Conservation (phyloP, 208 protist species). For the Leishmania martiniquensis region DNA sequence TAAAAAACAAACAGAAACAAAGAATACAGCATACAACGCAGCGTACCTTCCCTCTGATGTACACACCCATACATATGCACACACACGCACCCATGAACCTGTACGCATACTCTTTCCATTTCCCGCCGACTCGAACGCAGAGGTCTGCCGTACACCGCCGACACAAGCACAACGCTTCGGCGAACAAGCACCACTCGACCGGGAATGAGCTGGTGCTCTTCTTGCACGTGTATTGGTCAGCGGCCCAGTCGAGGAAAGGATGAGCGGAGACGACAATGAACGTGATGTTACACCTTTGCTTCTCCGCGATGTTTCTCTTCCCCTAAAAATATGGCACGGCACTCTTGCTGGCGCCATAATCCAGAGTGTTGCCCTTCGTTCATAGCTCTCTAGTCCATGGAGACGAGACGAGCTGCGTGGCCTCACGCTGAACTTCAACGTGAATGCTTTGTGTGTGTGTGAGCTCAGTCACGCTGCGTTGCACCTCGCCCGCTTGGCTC, state of each 20-base stretch:
- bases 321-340: background rate
- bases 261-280: background rate
- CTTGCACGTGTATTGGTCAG: no score
- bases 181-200: background rate
- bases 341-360: background rate
- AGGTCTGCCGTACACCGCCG: no score
- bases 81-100: background rate
- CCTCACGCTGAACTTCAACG: no score
- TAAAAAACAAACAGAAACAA: background rate
- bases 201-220: background rate
- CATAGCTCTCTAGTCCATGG: no score
- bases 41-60: background rate
- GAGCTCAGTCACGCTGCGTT: no score
- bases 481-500: background rate
- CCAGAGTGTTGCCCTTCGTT: background rate
- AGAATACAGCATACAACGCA: no score
- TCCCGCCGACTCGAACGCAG: no score
- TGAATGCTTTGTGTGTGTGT: no score
- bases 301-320: background rate
- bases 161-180: background rate
- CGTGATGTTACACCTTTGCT: background rate
- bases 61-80: background rate
- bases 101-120: no score
- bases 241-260: background rate
- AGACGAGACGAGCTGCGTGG: no score